Conservation (phyloP, 768 basidiomycete species). For the Lanmaoa rubissima region DNA sequence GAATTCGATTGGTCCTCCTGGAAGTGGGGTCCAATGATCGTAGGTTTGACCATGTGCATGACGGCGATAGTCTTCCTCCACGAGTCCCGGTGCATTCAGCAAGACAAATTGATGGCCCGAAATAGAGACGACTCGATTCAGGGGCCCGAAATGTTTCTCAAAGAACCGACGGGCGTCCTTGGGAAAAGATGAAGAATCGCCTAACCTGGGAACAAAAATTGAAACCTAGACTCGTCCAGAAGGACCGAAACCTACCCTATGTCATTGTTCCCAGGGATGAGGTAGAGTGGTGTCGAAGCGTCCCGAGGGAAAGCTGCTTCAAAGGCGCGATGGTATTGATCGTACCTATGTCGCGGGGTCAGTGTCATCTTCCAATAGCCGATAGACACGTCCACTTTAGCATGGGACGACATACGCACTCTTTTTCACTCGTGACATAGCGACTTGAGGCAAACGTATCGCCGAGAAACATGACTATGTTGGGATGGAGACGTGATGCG, state of each 20-base stretch:
- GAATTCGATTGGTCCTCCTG: slow-evolving; percentile 58
- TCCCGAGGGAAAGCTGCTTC: slow-evolving; percentile 54
- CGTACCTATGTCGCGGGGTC: slow-evolving; percentile 47
- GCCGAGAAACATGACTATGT: slow-evolving; percentile 72
- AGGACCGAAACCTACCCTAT: slow-evolving; percentile 48
- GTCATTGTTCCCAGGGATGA: slow-evolving; percentile 82
- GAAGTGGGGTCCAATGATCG: slow-evolving; percentile 53
- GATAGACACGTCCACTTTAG: neutral
- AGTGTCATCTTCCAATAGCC: neutral
- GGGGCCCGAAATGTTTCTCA: slow-evolving; percentile 59
- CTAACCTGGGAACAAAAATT: slow-evolving; percentile 42
- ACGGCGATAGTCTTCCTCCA: slow-evolving; percentile 78
- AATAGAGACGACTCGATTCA: slow-evolving; percentile 60
- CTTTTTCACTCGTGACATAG: slow-evolving; percentile 44
- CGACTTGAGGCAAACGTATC: slow-evolving; percentile 73
- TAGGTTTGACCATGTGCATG: slow-evolving; percentile 49
- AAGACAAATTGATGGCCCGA: slow-evolving; percentile 72
- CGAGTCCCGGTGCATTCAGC: slow-evolving; percentile 74
- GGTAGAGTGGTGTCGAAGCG: slow-evolving; percentile 44
- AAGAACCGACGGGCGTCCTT: slow-evolving; percentile 59
- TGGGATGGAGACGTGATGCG: slow-evolving; percentile 51
- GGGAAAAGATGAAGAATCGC: slow-evolving; percentile 49
- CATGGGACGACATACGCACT: slow-evolving; percentile 48
- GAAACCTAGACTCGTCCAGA: neutral
- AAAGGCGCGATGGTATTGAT: slow-evolving; percentile 58